Base-by-base conservation (phyloP, 179 eudicot genomes). In the Spinacia oleracea region DNA sequence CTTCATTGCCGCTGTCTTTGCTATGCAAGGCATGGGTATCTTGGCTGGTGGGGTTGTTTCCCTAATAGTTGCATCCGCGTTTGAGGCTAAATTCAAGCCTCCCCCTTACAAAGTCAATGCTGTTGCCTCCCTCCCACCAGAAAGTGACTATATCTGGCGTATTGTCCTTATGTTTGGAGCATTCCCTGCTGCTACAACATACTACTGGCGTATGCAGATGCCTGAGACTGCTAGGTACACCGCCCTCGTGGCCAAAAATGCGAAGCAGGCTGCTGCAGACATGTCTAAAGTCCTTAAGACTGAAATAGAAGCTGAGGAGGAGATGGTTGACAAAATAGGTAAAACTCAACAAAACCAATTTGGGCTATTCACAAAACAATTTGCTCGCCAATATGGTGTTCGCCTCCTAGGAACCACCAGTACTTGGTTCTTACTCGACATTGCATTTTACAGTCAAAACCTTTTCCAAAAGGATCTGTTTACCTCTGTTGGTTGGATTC, bases 201-300 rank as follows among this genome's bases (percentile, higher is more conserved):
- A 83, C 64, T 88, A 88, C 29, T 88, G 83, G 84, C 89, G 91
- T 32, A 88, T 86, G 91, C 80, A 88, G 58, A 88, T 88, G 91
- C 91, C 91, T 0, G 91, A 88, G 58, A 88, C 91, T 3, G 91
- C 91, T 12, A 76, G 89, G 14, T 88, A 88, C 81, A 88, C 90
- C 0, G 90, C 90, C 5, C 65, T 88, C 0, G 89, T 88, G 0
- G 91, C 91, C 0, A 83, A 83, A 51, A 83, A 88, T 9, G 89
- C 89, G 2, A 86, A 80, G 65, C 86, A 86, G 9, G 91, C 91
- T 0, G 91, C 91, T 1, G 29, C 70, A 0, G 91, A 88, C 73
- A 88, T 88, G 91, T 81, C 89, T 6, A 86, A 45, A 43, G 89
- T 88, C 20, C 40, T 88, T 5, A 70, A 83, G 18, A 72, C 70